Evolutionary conservation across 176 grass and related monocot species (phyloP).

Genomic region (Zea mays): Zm-B73-REFERENCE-NAM-5.0 NC_050101.1:122393501-122394000

Average conservation of each 20-base stretch:
- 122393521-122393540: not conserved
- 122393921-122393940: no score
- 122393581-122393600: no score
- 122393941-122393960: no score
- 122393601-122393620: not conserved
- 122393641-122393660: not conserved
- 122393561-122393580: not conserved
- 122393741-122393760: not conserved
- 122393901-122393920: no score
- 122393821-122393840: no score
- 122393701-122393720: not conserved
- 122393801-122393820: no score
- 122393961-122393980: no score
- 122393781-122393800: not conserved
- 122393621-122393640: not conserved
- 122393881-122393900: no score
- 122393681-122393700: not conserved
- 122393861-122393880: no score
- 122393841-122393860: no score
- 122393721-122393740: not conserved
- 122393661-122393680: not conserved
- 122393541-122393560: slow-evolving; percentile 19
- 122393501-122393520: not conserved
- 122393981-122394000: no score
- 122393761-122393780: not conserved